Base-by-base conservation (phyloP, 2,329 filamentous ascomycete species). In the Microdochium trichocladiopsis region DNA sequence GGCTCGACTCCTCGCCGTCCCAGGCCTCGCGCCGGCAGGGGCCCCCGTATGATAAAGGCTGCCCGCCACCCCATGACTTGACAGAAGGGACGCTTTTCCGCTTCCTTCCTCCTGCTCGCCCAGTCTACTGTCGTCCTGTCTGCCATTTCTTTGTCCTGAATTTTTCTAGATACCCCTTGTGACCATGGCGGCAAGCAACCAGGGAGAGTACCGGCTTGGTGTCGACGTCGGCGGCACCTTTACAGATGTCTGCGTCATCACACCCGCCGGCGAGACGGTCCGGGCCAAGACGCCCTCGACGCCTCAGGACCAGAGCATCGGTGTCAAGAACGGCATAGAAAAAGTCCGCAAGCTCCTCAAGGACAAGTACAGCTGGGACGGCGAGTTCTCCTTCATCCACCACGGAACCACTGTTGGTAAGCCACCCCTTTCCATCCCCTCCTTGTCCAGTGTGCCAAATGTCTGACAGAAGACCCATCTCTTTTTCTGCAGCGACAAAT, bases 321-420 rank as follows among this genome's bases (percentile, higher is more conserved):
- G 73, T 4, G 73, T 76, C 51, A 68, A 71, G 37, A 61, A 75
- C 31, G 74, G 72, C 18, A 74, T 76, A 48, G 51, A 58, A 2
- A 72, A 75, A 55, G 72, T 68, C 2, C 68, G 70, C 22, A 60
- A 64, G 24, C 61, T 68, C 9, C 58, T 76, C 3, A 63, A 70
- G 49, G 61, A 67, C 2, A 62, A 65, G 21, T 70, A 69, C 54
- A 55, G 57, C 54, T 75, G 70, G 71, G 61, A 68, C 1, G 73
- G 71, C n/a, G 67, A 66, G 47, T 76, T 77, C 55, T 66, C 72
- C 22, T 74, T 72, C 56, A 73, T 77, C 49, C 74, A 77, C 50
- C 74, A 77, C 58, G 74, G 74, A 9, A 77, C 73, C 1, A 77
- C 74, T 2, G 72, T 72, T 43, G 57, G 57, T 59, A 53, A 52